Percentiles rank a stretch among this genome's conserved stretches.
phyloP scores from a whole-genome alignment of 768 basidiomycete species.

The Agrocybe chaxingu region DNA sequence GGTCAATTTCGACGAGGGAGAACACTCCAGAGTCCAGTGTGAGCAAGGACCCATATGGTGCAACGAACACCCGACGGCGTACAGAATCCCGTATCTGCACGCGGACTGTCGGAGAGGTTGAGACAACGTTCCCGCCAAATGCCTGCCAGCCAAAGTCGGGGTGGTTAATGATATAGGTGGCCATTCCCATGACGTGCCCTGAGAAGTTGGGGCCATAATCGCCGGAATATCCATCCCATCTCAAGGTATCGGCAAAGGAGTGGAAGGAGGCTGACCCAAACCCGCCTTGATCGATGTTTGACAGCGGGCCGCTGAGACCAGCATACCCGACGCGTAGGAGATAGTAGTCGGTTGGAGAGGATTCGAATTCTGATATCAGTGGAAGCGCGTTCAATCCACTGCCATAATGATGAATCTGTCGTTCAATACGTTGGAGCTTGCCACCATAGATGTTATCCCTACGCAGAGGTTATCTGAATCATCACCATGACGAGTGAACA shows the following conservation, averaged over 20 bases:
- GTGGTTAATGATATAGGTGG: constrained; percentile 46
- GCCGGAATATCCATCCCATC: constrained; percentile 57
- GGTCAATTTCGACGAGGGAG: constrained; percentile 37
- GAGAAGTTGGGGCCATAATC: constrained; percentile 62
- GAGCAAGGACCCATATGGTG: constrained; percentile 43
- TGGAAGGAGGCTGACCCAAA: constrained; percentile 61
- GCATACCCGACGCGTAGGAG: constrained; percentile 51
- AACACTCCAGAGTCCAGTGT: constrained; percentile 53
- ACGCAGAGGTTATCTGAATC: background rate
- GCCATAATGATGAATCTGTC: constrained; percentile 59
- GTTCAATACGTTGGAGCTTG: constrained; percentile 51
- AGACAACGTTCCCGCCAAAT: constrained; percentile 46
- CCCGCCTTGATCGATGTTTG: constrained; percentile 55
- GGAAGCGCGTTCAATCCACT: constrained; percentile 54
- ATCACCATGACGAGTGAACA: background rate
- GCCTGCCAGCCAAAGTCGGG: constrained; percentile 62
- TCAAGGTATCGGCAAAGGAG: constrained; percentile 53
- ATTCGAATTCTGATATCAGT: constrained; percentile 45
- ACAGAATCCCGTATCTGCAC: constrained; percentile 46
- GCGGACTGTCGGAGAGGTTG: constrained; percentile 36
- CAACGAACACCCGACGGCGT: constrained; percentile 49
- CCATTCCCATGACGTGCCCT: constrained; percentile 49
- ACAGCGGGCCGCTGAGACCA: constrained; percentile 50
- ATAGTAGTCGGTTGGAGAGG: constrained; percentile 44
- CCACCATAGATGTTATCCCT: constrained; percentile 60